Evolutionary conservation across 2,329 filamentous ascomycete species (phyloP).

Genomic region (Colletotrichum sp.): DNA sequence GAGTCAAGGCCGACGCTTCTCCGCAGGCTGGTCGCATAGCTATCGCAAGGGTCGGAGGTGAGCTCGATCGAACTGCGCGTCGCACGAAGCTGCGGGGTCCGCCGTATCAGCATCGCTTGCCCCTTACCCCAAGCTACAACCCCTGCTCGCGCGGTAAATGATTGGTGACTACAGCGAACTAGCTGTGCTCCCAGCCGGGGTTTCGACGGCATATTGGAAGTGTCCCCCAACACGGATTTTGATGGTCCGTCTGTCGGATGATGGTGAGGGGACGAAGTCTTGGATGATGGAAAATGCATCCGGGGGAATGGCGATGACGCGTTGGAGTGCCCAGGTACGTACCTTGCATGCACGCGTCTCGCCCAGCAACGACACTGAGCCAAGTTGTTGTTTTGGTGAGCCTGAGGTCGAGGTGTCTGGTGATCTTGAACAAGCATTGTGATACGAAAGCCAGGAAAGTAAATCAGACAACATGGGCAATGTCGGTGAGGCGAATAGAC

Average conservation of each 20-base stretch:
- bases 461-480: neutral
- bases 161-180: neutral
- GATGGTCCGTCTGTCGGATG: neutral
- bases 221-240: neutral
- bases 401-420: neutral
- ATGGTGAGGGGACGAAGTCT: neutral
- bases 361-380: neutral
- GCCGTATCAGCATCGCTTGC: neutral
- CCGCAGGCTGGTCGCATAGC: neutral
- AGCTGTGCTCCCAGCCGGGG: neutral
- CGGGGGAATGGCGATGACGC: neutral
- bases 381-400: neutral
- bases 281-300: neutral
- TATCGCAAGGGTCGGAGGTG: neutral
- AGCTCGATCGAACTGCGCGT: neutral
- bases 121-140: neutral
- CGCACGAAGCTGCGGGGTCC: conserved; percentile 6
- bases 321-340: neutral
- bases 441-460: neutral
- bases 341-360: neutral
- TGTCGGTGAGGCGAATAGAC: neutral
- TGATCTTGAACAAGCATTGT: neutral
- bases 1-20: conserved; percentile 17
- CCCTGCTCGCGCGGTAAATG: neutral
- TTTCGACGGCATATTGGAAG: neutral